Evolutionary conservation across 2,329 filamentous ascomycete species (phyloP), one percentile per base, ranked within the genome.

Genomic region (Botryotinia narcissicola): DNA sequence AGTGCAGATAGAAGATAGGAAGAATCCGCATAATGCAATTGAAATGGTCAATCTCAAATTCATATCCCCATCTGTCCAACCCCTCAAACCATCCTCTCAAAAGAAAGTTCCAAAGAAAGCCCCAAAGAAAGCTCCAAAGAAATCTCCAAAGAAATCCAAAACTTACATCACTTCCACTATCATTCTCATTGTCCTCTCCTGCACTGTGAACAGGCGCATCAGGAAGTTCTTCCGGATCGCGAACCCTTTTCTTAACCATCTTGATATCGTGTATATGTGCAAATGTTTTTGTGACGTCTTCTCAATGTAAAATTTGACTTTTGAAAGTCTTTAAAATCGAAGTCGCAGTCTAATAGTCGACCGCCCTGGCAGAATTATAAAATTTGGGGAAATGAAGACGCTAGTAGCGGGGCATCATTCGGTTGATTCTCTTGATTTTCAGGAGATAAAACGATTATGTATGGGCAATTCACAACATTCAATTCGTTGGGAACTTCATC

Each of bases 191-290:
- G 16, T 76, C 77, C 4, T 76, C 77, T 7, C 75, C 77, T 4
- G 60, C 76, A 54, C 75, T 68, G 12, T 74, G 71, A 59, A 73
- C 70, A 63, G 80, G 77, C 29, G 79, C 80, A 54, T 81, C 80
- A 18, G 76, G 75, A 32, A 80, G 76, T 51, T 78, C 76, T 66
- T 81, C 80, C 29, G 77, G 75, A 75, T 82, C 80, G 78, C 80
- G 77, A 51, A 76, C 75, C 75, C 80, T 78, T 66, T 82, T 82
- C 75, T 79, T 81, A 66, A 81, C 80, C 80, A 82, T 82, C 76
- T 73, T 80, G 74, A 73, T 40, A 18, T 73, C 32, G 32, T 57
- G 35, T 42, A 54, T 42, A n/a, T 57, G 25, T 29, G 22, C 40
- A 61, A 54, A 32, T 54, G 4, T 40, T 32, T 48, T 8, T 57